Conservation (phyloP, 2,329 filamentous ascomycete species). For the Fusarium verrucosum region DNA sequence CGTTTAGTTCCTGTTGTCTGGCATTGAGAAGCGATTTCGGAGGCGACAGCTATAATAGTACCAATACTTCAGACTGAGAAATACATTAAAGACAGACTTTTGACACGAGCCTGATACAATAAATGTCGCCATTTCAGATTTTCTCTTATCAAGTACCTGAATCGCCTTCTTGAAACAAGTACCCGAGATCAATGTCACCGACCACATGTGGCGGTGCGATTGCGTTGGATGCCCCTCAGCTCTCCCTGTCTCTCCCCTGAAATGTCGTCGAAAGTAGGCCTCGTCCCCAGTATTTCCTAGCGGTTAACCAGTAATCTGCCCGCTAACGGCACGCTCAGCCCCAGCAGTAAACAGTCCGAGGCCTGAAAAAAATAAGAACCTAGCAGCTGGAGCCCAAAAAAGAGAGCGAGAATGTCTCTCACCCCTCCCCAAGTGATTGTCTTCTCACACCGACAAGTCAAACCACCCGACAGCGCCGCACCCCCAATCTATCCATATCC, state of each 20-base stretch:
- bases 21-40: slow-evolving; percentile 8
- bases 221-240: slow-evolving; percentile 26
- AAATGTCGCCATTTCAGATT: slow-evolving; percentile 5
- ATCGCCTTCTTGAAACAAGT: slow-evolving; percentile 10
- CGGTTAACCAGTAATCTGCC: slow-evolving; percentile 25
- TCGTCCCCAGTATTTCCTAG: slow-evolving; percentile 38
- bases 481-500: slow-evolving; percentile 31
- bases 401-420: slow-evolving; percentile 30
- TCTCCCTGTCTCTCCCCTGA: slow-evolving; percentile 32
- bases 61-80: not conserved
- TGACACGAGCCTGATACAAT: not conserved
- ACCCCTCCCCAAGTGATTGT: slow-evolving; percentile 42
- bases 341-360: slow-evolving; percentile 31
- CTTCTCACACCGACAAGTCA: slow-evolving; percentile 48
- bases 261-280: slow-evolving; percentile 26
- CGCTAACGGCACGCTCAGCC: slow-evolving; percentile 25
- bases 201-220: slow-evolving; percentile 33
- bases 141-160: not conserved
- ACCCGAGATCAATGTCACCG: slow-evolving; percentile 17
- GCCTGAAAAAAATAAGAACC: slow-evolving; percentile 35
- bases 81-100: not conserved
- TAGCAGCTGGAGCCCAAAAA: slow-evolving; percentile 22
- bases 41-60: not conserved
- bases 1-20: slow-evolving; percentile 8
- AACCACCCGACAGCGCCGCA: slow-evolving; percentile 42